A percentile compares a stretch with the other conserved stretches of the same genome.
Evolutionary conservation across 345 rosid genomes (phyloP).

Genomic region (Dovyalis caffra): DNA sequence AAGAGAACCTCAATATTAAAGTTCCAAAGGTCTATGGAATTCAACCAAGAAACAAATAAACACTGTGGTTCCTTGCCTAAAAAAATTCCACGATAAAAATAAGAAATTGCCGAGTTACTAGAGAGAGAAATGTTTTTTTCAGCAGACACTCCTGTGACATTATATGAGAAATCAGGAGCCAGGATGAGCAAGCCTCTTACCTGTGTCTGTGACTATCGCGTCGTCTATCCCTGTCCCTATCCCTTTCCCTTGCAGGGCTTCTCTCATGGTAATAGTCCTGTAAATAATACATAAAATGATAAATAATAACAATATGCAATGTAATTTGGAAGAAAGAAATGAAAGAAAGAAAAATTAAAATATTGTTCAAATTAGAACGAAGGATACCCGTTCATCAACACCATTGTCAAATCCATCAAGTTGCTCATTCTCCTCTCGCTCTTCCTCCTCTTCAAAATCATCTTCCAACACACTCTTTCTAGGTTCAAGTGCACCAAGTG

Average conservation of each 20-base stretch:
- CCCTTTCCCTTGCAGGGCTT: constrained; percentile 84
- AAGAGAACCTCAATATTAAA: background rate
- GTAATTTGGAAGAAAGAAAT: background rate
- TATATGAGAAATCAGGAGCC: background rate
- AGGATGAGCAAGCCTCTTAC: constrained; percentile 28
- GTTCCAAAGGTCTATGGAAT: background rate
- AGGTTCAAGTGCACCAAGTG: constrained; percentile 63
- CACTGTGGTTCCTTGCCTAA: background rate
- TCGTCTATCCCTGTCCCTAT: constrained; percentile 74
- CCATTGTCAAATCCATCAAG: constrained; percentile 53
- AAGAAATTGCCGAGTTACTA: background rate
- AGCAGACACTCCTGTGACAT: background rate
- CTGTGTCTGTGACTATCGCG: constrained; percentile 73
- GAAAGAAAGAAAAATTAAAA: background rate
- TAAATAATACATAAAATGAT: constrained; percentile 5
- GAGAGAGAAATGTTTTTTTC: background rate
- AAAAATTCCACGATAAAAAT: background rate
- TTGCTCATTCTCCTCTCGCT: constrained; percentile 78
- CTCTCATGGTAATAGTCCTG: constrained; percentile 74
- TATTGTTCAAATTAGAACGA: background rate
- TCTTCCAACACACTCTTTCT: constrained; percentile 93
- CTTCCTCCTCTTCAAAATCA: constrained; percentile 96
- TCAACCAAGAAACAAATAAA: background rate
- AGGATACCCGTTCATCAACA: constrained; percentile 55
- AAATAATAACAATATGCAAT: background rate